phyloP scores from a whole-genome alignment of 495 filamentous ascomycete genomes.

The Tetracladium setigerum region DNA sequence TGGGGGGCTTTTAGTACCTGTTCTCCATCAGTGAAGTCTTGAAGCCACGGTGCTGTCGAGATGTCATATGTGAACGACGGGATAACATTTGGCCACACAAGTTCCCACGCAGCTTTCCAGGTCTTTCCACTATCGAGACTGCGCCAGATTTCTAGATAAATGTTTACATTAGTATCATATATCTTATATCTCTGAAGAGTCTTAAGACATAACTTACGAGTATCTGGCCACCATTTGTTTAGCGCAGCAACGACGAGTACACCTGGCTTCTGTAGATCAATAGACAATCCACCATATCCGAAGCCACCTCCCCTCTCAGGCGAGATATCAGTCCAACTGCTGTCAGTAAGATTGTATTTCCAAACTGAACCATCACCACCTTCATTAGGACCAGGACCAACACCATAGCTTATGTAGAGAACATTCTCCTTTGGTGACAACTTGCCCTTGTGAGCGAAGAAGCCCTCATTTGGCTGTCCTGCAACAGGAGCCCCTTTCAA shows the following conservation, averaged over 20 bases:
- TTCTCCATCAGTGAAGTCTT: too few relatives aligned
- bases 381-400: constrained; percentile 46
- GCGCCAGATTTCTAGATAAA: too few relatives aligned
- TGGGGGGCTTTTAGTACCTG: constrained; percentile 10
- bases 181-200: too few relatives aligned
- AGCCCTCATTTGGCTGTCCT: too few relatives aligned
- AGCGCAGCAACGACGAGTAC: constrained; percentile 45
- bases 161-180: too few relatives aligned
- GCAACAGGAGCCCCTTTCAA: too few relatives aligned
- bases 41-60: too few relatives aligned
- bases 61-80: too few relatives aligned
- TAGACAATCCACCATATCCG: constrained; percentile 45
- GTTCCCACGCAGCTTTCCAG: too few relatives aligned
- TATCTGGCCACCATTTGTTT: constrained; percentile 52
- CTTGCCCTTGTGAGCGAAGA: constrained; percentile 45
- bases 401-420: constrained; percentile 44
- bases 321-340: constrained; percentile 45
- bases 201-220: too few relatives aligned
- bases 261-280: constrained; percentile 43
- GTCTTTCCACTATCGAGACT: too few relatives aligned
- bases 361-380: constrained; percentile 41
- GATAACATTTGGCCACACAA: too few relatives aligned
- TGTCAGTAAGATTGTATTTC: constrained; percentile 34
- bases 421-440: constrained; percentile 43
- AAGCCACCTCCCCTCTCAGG: constrained; percentile 40